phyloP scores from a whole-genome alignment of 495 filamentous ascomycete genomes.

The Tuber brumale region DNA sequence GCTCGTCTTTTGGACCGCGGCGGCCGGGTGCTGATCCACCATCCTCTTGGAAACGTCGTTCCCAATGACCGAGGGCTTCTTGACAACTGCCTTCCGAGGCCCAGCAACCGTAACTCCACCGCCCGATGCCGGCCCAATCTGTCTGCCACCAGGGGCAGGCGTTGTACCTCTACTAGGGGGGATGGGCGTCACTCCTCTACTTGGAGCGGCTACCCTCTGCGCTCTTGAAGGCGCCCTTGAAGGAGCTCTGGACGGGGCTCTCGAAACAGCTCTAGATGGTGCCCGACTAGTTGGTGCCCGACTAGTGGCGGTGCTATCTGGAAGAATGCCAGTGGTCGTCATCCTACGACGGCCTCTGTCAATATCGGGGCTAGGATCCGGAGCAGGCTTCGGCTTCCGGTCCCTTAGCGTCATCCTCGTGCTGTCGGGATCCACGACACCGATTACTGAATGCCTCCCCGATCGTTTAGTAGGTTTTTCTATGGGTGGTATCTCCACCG shows the following conservation, averaged over 20 bases:
- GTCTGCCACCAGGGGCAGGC: slow-evolving; percentile 15
- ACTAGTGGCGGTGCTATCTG: slow-evolving; percentile 17
- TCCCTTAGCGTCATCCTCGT: slow-evolving; percentile 66
- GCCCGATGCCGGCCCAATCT: slow-evolving; percentile 11
- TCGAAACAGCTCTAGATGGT: slow-evolving; percentile 16
- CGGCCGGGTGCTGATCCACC: slow-evolving; percentile 6
- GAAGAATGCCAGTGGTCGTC: slow-evolving; percentile 17
- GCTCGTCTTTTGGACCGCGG: not conserved
- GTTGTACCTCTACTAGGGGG: slow-evolving; percentile 23
- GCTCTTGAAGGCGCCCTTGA: slow-evolving; percentile 4
- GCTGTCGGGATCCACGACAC: slow-evolving; percentile 45
- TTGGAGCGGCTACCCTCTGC: slow-evolving; percentile 8
- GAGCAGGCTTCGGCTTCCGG: slow-evolving; percentile 54
- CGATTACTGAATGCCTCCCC: slow-evolving; percentile 49
- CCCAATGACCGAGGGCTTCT: slow-evolving; percentile 24
- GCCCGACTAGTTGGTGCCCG: slow-evolving; percentile 34
- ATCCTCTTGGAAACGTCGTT: not conserved
- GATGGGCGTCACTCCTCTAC: slow-evolving; percentile 19
- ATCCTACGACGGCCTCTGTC: slow-evolving; percentile 25
- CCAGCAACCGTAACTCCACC: slow-evolving; percentile 24
- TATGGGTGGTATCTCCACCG: slow-evolving; percentile 43
- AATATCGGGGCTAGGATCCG: slow-evolving; percentile 16
- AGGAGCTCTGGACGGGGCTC: not conserved
- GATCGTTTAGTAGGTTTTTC: slow-evolving; percentile 58
- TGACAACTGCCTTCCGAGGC: slow-evolving; percentile 19